phyloP scores from a whole-genome alignment of 2,329 filamentous ascomycete species.

The Fusarium sp. region DNA sequence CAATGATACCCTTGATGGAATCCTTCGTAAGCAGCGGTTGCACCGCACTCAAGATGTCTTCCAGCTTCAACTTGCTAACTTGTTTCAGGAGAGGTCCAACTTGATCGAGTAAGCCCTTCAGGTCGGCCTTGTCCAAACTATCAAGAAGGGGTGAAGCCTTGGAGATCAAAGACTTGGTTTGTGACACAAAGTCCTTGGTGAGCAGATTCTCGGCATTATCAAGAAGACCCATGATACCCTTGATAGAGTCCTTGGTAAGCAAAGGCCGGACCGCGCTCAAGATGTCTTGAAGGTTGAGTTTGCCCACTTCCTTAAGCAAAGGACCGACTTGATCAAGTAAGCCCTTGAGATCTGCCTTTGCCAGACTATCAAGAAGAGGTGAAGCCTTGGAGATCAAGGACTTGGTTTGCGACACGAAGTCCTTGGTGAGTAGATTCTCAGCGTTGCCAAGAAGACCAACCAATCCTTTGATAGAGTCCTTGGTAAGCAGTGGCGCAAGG shows the following conservation, averaged over 20 bases:
- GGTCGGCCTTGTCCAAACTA: constrained; percentile 52
- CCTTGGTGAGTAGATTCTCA: constrained; percentile 45
- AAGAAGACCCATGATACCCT: constrained; percentile 51
- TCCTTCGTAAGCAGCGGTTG: constrained; percentile 51
- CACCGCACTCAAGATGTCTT: constrained; percentile 47
- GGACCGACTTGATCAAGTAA: constrained; percentile 51
- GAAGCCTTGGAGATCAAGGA: constrained; percentile 46
- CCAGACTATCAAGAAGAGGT: constrained; percentile 52
- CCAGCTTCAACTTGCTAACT: constrained; percentile 51
- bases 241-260: constrained; percentile 52
- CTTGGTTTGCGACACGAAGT: constrained; percentile 42
- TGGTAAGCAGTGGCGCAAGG: constrained; percentile 46
- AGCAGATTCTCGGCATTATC: constrained; percentile 51
- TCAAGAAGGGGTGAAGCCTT: constrained; percentile 51
- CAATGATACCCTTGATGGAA: constrained; percentile 51
- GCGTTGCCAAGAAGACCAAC: constrained; percentile 52
- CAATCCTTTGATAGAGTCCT: constrained; percentile 52
- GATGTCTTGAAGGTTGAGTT: constrained; percentile 50
- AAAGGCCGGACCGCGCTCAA: constrained; percentile 49
- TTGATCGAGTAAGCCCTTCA: constrained; percentile 50
- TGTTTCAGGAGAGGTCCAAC: constrained; percentile 53
- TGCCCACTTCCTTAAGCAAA: constrained; percentile 51
- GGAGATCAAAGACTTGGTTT: constrained; percentile 45
- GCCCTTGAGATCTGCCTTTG: constrained; percentile 53
- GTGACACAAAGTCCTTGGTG: constrained; percentile 39